Evolutionary conservation across 1,139 yeast species (phyloP).

Genomic region (Diutina siamensis): DNA sequence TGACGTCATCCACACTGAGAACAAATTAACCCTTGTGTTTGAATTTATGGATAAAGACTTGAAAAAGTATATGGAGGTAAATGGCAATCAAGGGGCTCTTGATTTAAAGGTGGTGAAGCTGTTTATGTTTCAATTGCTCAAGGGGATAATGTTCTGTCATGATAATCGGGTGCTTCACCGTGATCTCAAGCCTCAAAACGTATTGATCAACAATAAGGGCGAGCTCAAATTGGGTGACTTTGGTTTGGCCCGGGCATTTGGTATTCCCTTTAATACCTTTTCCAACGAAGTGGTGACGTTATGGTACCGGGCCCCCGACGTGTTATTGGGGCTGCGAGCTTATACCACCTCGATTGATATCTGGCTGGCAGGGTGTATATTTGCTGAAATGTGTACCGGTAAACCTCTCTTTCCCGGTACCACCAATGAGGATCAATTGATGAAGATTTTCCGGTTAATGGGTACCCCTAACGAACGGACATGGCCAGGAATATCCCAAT

Average conservation of each 20-base stretch:
- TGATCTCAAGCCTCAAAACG: slow-evolving; percentile 90
- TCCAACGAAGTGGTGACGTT: slow-evolving; percentile 95
- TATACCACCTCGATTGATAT: slow-evolving; percentile 94
- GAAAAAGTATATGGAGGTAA: slow-evolving; percentile 86
- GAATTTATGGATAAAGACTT: slow-evolving; percentile 91
- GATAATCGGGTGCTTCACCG: slow-evolving; percentile 91
- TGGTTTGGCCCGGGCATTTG: slow-evolving; percentile 95
- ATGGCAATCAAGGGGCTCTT: slow-evolving; percentile 73
- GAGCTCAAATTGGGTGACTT: slow-evolving; percentile 93
- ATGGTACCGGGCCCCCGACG: slow-evolving; percentile 99
- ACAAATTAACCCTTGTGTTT: slow-evolving; percentile 85
- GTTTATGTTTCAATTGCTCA: slow-evolving; percentile 84
- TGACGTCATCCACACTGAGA: slow-evolving; percentile 95
- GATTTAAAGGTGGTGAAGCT: slow-evolving; percentile 73
- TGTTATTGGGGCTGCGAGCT: slow-evolving; percentile 84
- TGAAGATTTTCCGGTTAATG: slow-evolving; percentile 81
- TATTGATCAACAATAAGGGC: slow-evolving; percentile 78
- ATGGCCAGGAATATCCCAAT: slow-evolving; percentile 87
- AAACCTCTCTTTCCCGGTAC: slow-evolving; percentile 94
- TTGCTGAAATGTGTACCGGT: slow-evolving; percentile 98
- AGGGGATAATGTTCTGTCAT: slow-evolving; percentile 90
- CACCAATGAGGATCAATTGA: slow-evolving; percentile 88
- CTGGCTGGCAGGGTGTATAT: slow-evolving; percentile 98
- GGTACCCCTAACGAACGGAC: slow-evolving; percentile 94
- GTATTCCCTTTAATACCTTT: slow-evolving; percentile 94